Evolutionary conservation across 257 asterid species (phyloP).

Genomic region (Coffea canephora): DNA sequence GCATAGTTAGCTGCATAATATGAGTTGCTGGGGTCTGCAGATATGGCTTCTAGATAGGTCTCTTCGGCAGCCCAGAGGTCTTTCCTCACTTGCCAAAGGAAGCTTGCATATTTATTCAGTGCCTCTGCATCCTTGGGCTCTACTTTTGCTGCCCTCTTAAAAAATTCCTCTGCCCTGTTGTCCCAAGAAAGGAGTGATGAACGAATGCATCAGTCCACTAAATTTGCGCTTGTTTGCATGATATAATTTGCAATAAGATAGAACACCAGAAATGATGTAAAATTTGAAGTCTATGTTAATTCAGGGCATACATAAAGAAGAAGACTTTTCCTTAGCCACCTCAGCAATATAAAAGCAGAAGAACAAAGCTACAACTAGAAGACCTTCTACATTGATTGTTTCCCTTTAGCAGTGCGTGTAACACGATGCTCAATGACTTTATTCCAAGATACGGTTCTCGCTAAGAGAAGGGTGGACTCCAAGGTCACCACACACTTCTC

Average conservation of each 20-base stretch:
- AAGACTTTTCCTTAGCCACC: neutral
- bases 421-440: neutral
- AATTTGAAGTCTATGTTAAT: constrained; percentile 24
- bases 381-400: neutral
- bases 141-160: constrained; percentile 67
- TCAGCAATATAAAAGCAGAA: neutral
- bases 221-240: neutral
- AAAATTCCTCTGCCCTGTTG: constrained; percentile 89
- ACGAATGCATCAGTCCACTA: neutral
- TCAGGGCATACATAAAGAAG: constrained; percentile 15
- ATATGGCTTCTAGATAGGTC: constrained; percentile 70
- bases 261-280: constrained; percentile 6
- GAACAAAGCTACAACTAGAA: neutral
- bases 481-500: constrained; percentile 44
- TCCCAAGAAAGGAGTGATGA: neutral
- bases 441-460: constrained; percentile 30
- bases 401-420: neutral
- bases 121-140: constrained; percentile 97
- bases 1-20: constrained; percentile 84
- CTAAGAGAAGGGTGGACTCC: constrained; percentile 15
- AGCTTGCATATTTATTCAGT: constrained; percentile 74
- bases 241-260: neutral
- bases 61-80: constrained; percentile 92
- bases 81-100: constrained; percentile 78
- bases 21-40: constrained; percentile 65